Base-by-base conservation (phyloP, 352 stramenopile species). In the Phytophthora foliorum region DNA sequence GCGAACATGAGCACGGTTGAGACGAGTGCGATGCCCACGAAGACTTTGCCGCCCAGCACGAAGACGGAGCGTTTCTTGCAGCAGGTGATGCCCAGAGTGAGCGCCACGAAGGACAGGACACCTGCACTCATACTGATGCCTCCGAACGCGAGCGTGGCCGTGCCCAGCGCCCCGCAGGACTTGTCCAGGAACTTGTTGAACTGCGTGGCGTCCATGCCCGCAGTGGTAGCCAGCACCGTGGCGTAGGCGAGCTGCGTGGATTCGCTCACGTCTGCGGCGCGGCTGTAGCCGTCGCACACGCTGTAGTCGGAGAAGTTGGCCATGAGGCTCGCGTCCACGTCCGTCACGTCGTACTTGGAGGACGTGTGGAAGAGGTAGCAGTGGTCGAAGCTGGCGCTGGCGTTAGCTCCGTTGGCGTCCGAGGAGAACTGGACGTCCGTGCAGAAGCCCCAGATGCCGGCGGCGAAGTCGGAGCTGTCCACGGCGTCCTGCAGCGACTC, bases 331-430 rank as follows among this genome's bases (percentile, higher is more conserved):
- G 67, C 58, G 59, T 87, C 61, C 27, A 77, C 25, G 6, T 75
- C 66, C 2, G 67, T 64, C 3, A 89, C 25, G 42, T 92, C 65
- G 61, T 82, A 84, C 25, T 87, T 67, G 68, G 75, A 88, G 1
- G 75, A 78, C 13, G 84, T 87, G 66, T 92, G 80, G 72, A 90
- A 92, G 69, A 90, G 81, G 67, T 87, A 92, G 68, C 84, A 92
- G 62, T 85, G 77, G 71, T 92, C 80, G 32, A 89, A 90, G 39
- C 61, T 62, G 27, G 75, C 56, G 39, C 57, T 72, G 39, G 60
- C 48, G 57, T 88, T 81, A 19, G 38, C 45, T n/a, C 54, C 46
- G 46, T 55, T 55, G 14, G 44, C 50, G 60, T 57, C 50, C 25
- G 67, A 65, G 8, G 72, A 64, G 62, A 90, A 67, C 62, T 88